Evolutionary conservation across 306 rosid genomes (phyloP).

Genomic region (Vigna angularis): DNA sequence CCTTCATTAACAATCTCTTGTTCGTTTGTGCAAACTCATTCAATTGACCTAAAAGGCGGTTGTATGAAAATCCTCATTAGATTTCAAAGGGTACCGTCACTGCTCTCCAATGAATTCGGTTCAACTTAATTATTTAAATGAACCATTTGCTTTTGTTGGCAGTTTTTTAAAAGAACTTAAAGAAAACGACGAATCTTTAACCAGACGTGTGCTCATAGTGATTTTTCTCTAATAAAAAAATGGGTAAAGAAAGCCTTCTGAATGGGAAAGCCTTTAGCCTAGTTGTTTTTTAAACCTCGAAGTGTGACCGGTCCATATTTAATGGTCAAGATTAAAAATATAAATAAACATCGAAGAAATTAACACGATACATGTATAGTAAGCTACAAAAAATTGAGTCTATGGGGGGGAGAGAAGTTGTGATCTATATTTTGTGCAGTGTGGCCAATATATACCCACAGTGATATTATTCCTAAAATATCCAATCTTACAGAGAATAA

Average conservation of each 20-base stretch:
- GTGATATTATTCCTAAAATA: neutral
- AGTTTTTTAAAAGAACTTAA: neutral
- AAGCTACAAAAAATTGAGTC: slow-evolving; percentile 42
- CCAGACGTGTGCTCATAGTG: neutral
- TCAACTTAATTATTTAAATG: neutral
- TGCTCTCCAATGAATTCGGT: neutral
- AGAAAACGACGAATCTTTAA: neutral
- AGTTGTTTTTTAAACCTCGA: slow-evolving; percentile 10
- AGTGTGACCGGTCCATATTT: slow-evolving; percentile 31
- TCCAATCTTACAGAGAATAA: slow-evolving; percentile 22
- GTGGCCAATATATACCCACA: neutral
- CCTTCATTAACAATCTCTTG: neutral
- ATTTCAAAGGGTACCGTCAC: neutral
- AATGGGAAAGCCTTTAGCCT: slow-evolving; percentile 2
- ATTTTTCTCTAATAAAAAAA: slow-evolving; percentile 20
- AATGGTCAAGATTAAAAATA: slow-evolving; percentile 33
- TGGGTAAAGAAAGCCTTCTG: neutral
- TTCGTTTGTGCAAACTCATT: neutral
- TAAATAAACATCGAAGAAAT: slow-evolving; percentile 20
- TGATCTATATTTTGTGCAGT: neutral
- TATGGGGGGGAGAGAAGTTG: neutral
- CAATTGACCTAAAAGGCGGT: neutral
- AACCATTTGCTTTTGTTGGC: neutral
- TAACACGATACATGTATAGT: slow-evolving; percentile 22
- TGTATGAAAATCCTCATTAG: neutral